Percentiles rank a stretch among this genome's conserved stretches.
Conservation (phyloP, 495 filamentous ascomycete genomes). For the Lophium mytilinum region DNA sequence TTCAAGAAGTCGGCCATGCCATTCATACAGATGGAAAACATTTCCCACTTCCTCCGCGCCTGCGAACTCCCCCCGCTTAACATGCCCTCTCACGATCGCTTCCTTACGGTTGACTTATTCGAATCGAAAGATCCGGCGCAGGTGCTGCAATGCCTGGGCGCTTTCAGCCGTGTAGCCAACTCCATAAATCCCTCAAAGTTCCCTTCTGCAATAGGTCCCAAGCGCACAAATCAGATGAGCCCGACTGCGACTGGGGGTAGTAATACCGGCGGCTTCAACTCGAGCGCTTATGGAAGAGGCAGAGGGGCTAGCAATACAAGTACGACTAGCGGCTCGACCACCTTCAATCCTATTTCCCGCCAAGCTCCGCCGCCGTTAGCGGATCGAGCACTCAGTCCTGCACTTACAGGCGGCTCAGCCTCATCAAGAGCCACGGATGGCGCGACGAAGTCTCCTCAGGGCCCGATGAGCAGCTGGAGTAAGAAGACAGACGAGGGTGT, state of each 20-base stretch:
- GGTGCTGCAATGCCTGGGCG: slow-evolving; percentile 84
- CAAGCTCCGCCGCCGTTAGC: slow-evolving; percentile 7
- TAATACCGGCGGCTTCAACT: slow-evolving; percentile 25
- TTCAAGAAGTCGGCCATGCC: slow-evolving; percentile 85
- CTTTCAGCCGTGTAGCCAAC: slow-evolving; percentile 85
- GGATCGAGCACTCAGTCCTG: slow-evolving; percentile 45
- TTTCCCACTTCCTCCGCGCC: slow-evolving; percentile 87
- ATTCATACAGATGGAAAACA: slow-evolving; percentile 99
- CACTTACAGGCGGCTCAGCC: slow-evolving; percentile 39
- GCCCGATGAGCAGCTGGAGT: slow-evolving; percentile 79
- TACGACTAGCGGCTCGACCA: slow-evolving; percentile 47
- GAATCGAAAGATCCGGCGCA: slow-evolving; percentile 95
- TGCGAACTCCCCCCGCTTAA: slow-evolving; percentile 76
- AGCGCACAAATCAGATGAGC: slow-evolving; percentile 49
- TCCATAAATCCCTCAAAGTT: slow-evolving; percentile 66
- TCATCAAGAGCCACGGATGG: slow-evolving; percentile 31
- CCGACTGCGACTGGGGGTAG: slow-evolving; percentile 57
- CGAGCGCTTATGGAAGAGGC: slow-evolving; percentile 38
- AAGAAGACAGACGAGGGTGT: slow-evolving; percentile 69
- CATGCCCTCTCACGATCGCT: slow-evolving; percentile 87
- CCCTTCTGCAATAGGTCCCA: slow-evolving; percentile 61
- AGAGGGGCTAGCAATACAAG: slow-evolving; percentile 63
- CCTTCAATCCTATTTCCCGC: slow-evolving; percentile 34
- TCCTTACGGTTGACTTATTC: slow-evolving; percentile 95
- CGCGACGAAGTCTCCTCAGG: slow-evolving; percentile 35